A percentile compares a stretch with the other conserved stretches of the same genome.
These are phyloP conservation scores for Monosporascus sp. DNA, from an alignment of 2,329 filamentous ascomycete genomes.

Conservation along the genomic window DNA sequence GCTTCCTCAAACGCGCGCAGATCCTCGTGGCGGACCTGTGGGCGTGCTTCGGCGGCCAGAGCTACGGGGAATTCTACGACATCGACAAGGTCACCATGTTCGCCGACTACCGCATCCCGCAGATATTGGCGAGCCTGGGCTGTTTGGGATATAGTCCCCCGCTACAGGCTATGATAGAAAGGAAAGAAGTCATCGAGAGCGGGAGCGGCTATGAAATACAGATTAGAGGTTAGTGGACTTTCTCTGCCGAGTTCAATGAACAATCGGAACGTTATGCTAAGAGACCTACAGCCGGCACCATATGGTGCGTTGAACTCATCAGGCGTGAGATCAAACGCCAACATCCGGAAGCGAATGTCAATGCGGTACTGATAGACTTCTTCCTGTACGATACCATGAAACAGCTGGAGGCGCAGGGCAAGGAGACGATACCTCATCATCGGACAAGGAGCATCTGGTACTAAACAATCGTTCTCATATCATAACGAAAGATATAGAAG, in stretches of 20 bases:
- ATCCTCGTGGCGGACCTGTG: slow-evolving; percentile 94
- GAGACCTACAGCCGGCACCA: slow-evolving; percentile 64
- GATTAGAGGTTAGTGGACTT: slow-evolving; percentile 57
- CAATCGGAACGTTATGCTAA: too few relatives aligned
- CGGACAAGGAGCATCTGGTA: slow-evolving; percentile 95
- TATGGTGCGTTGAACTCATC: slow-evolving; percentile 93
- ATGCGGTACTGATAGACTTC: slow-evolving; percentile 94
- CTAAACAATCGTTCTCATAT: slow-evolving; percentile 32
- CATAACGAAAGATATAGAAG: background rate
- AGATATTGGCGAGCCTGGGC: slow-evolving; percentile 79
- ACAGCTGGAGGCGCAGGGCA: slow-evolving; percentile 61
- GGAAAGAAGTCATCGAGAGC: slow-evolving; percentile 58
- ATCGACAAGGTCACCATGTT: slow-evolving; percentile 98
- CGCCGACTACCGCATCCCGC: slow-evolving; percentile 93
- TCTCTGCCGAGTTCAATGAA: too few relatives aligned
- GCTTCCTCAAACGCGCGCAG: slow-evolving; percentile 89
- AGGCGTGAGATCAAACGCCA: slow-evolving; percentile 68
- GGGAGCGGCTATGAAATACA: slow-evolving; percentile 81
- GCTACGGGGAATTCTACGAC: slow-evolving; percentile 77
- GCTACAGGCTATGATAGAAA: slow-evolving; percentile 64
- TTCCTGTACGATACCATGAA: slow-evolving; percentile 96
- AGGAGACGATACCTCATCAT: slow-evolving; percentile 71
- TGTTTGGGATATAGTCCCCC: slow-evolving; percentile 81
- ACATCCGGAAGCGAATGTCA: slow-evolving; percentile 67
- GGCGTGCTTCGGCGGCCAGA: slow-evolving; percentile 84